Evolutionary conservation across 768 basidiomycete species (phyloP).

Genomic region (Phanerochaete carnosa): DNA sequence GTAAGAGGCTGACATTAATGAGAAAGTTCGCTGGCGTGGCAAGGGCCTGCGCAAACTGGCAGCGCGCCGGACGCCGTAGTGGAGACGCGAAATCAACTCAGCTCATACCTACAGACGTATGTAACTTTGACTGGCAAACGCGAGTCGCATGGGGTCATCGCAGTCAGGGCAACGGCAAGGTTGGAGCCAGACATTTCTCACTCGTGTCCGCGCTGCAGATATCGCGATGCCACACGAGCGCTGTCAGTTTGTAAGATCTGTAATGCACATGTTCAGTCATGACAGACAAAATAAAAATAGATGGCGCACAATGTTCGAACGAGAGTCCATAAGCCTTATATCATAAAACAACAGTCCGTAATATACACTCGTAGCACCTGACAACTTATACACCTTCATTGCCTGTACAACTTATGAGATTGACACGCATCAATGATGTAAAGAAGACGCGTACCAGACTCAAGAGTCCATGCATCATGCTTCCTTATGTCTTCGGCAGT

Average conservation of each 20-base stretch:
- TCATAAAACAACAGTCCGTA: slow-evolving; percentile 12
- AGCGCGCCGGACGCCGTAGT: neutral
- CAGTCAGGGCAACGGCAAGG: neutral
- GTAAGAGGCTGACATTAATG: neutral
- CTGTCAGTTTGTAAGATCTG: neutral
- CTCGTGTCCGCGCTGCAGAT: neutral
- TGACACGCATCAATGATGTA: neutral
- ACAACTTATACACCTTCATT: slow-evolving; percentile 22
- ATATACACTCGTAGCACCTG: slow-evolving; percentile 8
- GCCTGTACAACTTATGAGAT: slow-evolving; percentile 13
- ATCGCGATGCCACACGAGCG: neutral
- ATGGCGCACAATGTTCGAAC: neutral
- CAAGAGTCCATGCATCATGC: slow-evolving; percentile 82
- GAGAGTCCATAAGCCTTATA: slow-evolving; percentile 7
- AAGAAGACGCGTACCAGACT: slow-evolving; percentile 54
- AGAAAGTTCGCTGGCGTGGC: neutral
- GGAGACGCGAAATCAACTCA: neutral
- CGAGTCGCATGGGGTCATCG: too few species aligned
- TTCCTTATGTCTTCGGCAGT: slow-evolving; percentile 81
- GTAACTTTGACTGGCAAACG: neutral
- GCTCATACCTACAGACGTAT: neutral
- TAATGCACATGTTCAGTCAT: neutral
- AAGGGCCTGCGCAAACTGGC: neutral
- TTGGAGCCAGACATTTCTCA: neutral
- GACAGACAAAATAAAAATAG: neutral